Base-by-base conservation (phyloP, 306 rosid genomes). In the Fragaria ananassa region DNA sequence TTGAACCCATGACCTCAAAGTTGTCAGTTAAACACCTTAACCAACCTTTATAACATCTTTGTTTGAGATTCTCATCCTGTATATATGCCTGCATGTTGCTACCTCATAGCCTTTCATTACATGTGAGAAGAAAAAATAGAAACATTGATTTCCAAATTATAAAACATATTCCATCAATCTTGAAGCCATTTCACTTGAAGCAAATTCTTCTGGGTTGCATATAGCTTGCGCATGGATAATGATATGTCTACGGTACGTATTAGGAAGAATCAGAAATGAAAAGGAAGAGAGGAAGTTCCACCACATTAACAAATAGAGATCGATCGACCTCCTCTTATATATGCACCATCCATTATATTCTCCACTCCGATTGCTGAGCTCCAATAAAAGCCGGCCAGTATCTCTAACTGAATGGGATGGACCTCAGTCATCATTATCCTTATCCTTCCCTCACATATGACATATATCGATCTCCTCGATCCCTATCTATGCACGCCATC, bases 341-440 rank as follows among this genome's bases (percentile, higher is more conserved):
- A 29, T 61, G n/a, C 44, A 63, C 68, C 69, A 63, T 63, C 45
- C 69, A 63, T 34, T 63, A 34, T 63, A 63, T 34, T 63, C 46
- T 34, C 69, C 44, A 15, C 58, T 57, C 70, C 70, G 70, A 77
- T 57, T 35, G 51, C 45, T 63, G 64, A 64, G 71, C 63, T 75
- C 71, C 31, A 69, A 42, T 68, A 77, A 70, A 27, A 25, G 68
- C 70, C 34, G 0, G 34, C 34, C 34, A 31, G 34, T 31, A 78
- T 78, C 54, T 61, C 51, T 70, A 70, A 70, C 44, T 46, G 61
- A 78, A 70, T 31, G 70, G 42, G 45, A 63, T 15, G 68, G 68
- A 63, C 68, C 68, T 63, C 45, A 27, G 15, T 63, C 68, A 35
- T 45, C 46, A 63, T 17, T 34, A 63, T 34, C 69, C 45, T 63